These are phyloP conservation scores for Nidularia sp. DNA, from an alignment of 768 basidiomycete species.

Conservation along the genomic window DNA sequence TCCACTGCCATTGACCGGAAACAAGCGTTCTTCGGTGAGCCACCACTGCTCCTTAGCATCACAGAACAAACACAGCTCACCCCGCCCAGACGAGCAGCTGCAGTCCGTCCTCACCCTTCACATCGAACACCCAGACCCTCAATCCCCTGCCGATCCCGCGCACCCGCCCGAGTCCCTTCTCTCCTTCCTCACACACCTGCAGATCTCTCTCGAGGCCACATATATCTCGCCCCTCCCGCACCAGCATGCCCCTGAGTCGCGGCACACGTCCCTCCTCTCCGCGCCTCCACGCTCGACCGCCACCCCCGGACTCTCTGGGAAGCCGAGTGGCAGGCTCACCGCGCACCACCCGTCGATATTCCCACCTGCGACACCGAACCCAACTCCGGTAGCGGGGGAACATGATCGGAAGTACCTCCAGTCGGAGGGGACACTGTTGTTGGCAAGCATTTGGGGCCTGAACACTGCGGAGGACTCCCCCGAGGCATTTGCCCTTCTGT, in stretches of 20 bases:
- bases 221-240: conserved; percentile 60
- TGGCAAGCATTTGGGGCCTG: conserved; percentile 75
- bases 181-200: conserved; percentile 61
- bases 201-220: conserved; percentile 77
- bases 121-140: conserved; percentile 55
- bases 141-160: conserved; percentile 26
- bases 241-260: conserved; percentile 23
- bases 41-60: background rate
- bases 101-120: conserved; percentile 44
- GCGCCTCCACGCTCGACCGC: conserved; percentile 41
- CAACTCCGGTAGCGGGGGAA: conserved; percentile 69
- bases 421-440: conserved; percentile 72
- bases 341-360: conserved; percentile 62
- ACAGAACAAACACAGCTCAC: too few relatives aligned
- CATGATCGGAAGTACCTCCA: conserved; percentile 74
- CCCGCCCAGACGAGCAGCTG: conserved; percentile 50
- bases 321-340: conserved; percentile 28
- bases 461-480: conserved; percentile 35
- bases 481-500: conserved; percentile 64
- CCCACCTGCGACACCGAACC: conserved; percentile 82
- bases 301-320: conserved; percentile 37
- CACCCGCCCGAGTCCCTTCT: conserved; percentile 46
- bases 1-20: conserved; percentile 44
- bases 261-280: conserved; percentile 31
- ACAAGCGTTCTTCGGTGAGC: conserved; percentile 74